Evolutionary conservation across 2,329 filamentous ascomycete genomes (phyloP), one percentile per base, ranked within the genome.

Genomic region (Aspergillus niger): DNA sequence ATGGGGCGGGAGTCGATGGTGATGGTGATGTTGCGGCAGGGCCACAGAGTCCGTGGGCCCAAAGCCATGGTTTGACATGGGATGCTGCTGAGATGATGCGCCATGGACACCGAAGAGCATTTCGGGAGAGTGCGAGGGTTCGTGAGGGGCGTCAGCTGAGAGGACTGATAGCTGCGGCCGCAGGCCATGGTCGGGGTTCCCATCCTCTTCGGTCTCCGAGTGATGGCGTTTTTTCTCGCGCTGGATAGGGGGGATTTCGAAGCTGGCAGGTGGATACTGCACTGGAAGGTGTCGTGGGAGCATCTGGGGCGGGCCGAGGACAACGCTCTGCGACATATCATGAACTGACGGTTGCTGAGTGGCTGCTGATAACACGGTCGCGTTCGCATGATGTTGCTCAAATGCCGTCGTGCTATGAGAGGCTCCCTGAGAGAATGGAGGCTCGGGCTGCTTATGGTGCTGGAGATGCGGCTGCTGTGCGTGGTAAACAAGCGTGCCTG

Each of bases 1-100:
- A 63, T 90, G 88, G 66, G 91, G 87, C 52, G 91, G 91, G 39
- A 93, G 82, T 44, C 89, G 88, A 69, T 93, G 91, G 70, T 97
- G 92, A 70, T 94, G 91, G 72, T 96, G 91, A 50, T 85, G 86
- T 39, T 85, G 84, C 24, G 81, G 78, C 59, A 77, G 76, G 38
- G 81, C 79, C 67, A 74, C 72, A 56, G 71, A 69, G 26, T 71
- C 77, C 71, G 57, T 81, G 71, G 56, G 80, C 70, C 61, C 79
- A 55, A 71, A 77, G 24, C 68, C 66, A 55, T 74, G 74, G 24
- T 65, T 64, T 20, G 71, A 60, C 49, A 70, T 60, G 44, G 67
- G 64, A 44, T 70, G 73, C 54, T 72, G 71, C 8, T 71, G 67
- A 20, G 71, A 69, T 43, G 69, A 67, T 39, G 74, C 74, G 17